Evolutionary conservation across 2,329 filamentous ascomycete genomes (phyloP).

Genomic region (Aspergillus awamori): DNA sequence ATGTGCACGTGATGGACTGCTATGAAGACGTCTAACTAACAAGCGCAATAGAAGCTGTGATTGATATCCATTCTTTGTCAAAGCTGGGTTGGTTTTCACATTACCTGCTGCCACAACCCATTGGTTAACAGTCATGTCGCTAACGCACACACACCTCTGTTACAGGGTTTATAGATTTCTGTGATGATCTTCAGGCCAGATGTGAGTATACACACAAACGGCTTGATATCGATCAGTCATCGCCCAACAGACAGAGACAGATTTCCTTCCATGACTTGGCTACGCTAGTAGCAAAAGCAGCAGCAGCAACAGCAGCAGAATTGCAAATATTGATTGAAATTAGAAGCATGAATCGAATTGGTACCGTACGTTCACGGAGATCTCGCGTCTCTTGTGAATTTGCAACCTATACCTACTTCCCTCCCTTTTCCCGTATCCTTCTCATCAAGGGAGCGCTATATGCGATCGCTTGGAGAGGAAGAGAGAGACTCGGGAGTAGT

Average conservation of each 20-base stretch:
- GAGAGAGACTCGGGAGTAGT: background rate
- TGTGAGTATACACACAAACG: too few species aligned
- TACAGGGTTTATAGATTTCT: too few species aligned
- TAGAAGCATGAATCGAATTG: slow-evolving; percentile 25
- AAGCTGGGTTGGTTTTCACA: background rate
- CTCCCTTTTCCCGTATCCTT: slow-evolving; percentile 32
- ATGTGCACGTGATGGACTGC: background rate
- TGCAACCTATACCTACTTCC: slow-evolving; percentile 13
- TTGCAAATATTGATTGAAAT: slow-evolving; percentile 10
- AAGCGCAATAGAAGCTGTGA: background rate
- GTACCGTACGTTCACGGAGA: slow-evolving; percentile 18
- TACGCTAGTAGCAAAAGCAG: slow-evolving; percentile 13
- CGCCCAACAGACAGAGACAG: background rate
- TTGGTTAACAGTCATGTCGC: background rate
- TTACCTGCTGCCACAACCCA: background rate
- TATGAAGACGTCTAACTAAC: background rate
- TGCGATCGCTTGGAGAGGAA: slow-evolving; percentile 44
- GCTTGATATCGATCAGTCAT: too few species aligned
- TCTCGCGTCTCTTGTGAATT: slow-evolving; percentile 17
- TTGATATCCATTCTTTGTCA: background rate
- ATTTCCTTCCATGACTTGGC: slow-evolving; percentile 7
- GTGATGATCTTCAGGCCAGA: too few species aligned
- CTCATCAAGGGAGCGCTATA: slow-evolving; percentile 43
- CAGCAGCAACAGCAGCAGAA: slow-evolving; percentile 1
- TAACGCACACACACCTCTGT: background rate